Conservation (phyloP, 352 stramenopile species). For the Phytophthora agathidicida region DNA sequence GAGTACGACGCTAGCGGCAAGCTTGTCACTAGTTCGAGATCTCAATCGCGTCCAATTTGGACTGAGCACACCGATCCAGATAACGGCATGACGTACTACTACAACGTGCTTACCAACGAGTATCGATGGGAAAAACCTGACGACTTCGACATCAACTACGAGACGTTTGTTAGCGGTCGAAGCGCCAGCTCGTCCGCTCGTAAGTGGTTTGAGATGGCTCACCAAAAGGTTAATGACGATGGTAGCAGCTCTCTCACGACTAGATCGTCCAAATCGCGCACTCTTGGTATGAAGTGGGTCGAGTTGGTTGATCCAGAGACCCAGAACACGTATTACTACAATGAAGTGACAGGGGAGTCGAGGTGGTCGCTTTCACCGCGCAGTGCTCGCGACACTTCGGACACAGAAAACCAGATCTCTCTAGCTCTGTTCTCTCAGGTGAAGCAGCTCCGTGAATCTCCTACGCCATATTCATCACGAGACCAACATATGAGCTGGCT, state of each 20-base stretch:
- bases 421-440: conserved; percentile 63
- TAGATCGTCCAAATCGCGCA: conserved; percentile 41
- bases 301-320: conserved; percentile 82
- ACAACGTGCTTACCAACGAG: conserved; percentile 74
- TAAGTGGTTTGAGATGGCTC: conserved; percentile 66
- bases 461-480: conserved; percentile 56
- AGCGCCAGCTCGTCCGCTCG: conserved; percentile 48
- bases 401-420: conserved; percentile 63
- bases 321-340: conserved; percentile 92
- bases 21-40: conserved; percentile 37
- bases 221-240: conserved; percentile 26
- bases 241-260: conserved; percentile 33
- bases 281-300: conserved; percentile 81
- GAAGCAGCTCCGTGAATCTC: conserved; percentile 47
- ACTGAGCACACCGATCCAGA: conserved; percentile 59
- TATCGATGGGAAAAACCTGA: conserved; percentile 80
- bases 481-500: conserved; percentile 76
- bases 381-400: conserved; percentile 57
- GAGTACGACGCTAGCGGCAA: conserved; percentile 50
- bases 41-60: conserved; percentile 60
- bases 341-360: conserved; percentile 87
- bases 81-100: conserved; percentile 64
- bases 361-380: conserved; percentile 85
- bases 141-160: conserved; percentile 66
- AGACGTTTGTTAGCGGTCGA: conserved; percentile 43